phyloP scores from a whole-genome alignment of 192 early-diverging fungal genomes.

The Pilobolus umbonatus region DNA sequence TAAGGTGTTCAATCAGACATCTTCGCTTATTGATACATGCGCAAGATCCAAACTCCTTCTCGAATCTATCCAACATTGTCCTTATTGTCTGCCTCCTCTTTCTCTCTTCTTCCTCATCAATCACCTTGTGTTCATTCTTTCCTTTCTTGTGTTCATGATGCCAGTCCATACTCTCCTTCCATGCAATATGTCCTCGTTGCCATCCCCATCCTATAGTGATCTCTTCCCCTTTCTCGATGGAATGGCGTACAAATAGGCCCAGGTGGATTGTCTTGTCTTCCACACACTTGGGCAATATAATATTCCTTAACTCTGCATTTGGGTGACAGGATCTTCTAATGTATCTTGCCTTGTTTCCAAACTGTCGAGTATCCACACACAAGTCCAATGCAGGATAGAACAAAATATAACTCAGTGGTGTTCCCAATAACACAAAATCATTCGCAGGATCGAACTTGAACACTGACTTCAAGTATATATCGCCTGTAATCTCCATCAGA shows the following conservation, averaged over 20 bases:
- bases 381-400: conserved; percentile 63
- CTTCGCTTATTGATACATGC: conserved; percentile 38
- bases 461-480: conserved; percentile 57
- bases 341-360: conserved; percentile 66
- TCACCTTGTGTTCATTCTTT: conserved; percentile 9
- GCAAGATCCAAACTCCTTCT: conserved; percentile 40
- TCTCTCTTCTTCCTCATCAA: conserved; percentile 20
- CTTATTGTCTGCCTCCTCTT: conserved; percentile 28
- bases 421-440: conserved; percentile 60
- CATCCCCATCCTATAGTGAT: conserved; percentile 72
- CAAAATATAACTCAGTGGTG: conserved; percentile 57
- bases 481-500: conserved; percentile 77
- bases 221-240: conserved; percentile 57
- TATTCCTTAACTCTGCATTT: conserved; percentile 59
- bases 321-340: conserved; percentile 61
- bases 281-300: conserved; percentile 40
- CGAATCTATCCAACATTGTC: conserved; percentile 28
- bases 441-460: conserved; percentile 64
- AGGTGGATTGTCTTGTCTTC: conserved; percentile 56
- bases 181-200: conserved; percentile 45
- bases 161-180: conserved; percentile 26
- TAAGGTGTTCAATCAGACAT: conserved; percentile 41
- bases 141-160: conserved; percentile 23
- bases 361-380: conserved; percentile 64
- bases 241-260: conserved; percentile 58